These are phyloP conservation scores for Aspergillus sergii DNA, from an alignment of 2,329 filamentous ascomycete species.

Conservation along the genomic window DNA sequence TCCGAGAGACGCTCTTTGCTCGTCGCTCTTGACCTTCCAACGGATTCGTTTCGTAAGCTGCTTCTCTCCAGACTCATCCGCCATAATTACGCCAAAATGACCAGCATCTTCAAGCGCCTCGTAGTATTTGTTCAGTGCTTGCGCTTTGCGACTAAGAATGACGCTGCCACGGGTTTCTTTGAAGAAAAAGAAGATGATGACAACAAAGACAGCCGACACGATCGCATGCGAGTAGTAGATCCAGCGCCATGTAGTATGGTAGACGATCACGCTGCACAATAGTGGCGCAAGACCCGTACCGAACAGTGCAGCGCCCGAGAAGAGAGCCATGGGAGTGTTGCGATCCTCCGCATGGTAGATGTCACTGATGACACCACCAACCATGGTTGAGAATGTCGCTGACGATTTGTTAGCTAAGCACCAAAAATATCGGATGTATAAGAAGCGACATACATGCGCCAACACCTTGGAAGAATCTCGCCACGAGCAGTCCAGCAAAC, in stretches of 20 bases:
- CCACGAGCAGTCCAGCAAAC: constrained; percentile 72
- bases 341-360: constrained; percentile 77
- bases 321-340: constrained; percentile 88
- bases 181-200: constrained; percentile 70
- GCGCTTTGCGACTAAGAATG: constrained; percentile 74
- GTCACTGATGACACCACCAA: constrained; percentile 88
- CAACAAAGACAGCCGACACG: constrained; percentile 63
- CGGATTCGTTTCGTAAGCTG: constrained; percentile 60
- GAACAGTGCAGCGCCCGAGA: constrained; percentile 75
- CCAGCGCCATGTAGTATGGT: constrained; percentile 76
- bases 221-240: constrained; percentile 87
- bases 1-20: constrained; percentile 68
- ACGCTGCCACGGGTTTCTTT: constrained; percentile 82
- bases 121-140: constrained; percentile 76
- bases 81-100: constrained; percentile 57
- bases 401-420: too few species aligned
- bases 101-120: constrained; percentile 69
- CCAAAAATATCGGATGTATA: too few species aligned
- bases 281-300: constrained; percentile 81
- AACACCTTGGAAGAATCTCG: constrained; percentile 76
- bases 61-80: constrained; percentile 29
- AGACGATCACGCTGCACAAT: constrained; percentile 68
- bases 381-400: constrained; percentile 78
- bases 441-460: constrained; percentile 63
- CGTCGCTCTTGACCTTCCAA: constrained; percentile 79